Conservation (phyloP, 768 basidiomycete species). For the Podaxis sp. region DNA sequence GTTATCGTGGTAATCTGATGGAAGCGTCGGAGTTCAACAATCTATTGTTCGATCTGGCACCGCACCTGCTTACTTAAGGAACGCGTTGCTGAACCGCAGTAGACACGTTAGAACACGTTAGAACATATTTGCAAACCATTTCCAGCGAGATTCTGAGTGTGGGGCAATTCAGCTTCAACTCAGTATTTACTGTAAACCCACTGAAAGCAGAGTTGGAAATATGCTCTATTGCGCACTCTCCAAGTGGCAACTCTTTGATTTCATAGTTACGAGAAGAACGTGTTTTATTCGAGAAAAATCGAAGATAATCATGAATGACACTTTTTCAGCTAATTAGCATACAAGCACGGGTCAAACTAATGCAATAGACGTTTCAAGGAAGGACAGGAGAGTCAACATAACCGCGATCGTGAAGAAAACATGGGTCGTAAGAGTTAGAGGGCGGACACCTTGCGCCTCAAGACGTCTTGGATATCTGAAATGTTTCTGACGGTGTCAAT, state of each 20-base stretch:
- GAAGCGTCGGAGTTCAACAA: constrained; percentile 6
- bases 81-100: not conserved
- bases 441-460: constrained; percentile 47
- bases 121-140: no score
- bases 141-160: no score
- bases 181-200: no score
- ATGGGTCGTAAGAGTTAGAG: constrained; percentile 9
- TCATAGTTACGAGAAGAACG: no score
- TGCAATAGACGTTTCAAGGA: constrained; percentile 5
- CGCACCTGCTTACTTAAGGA: not conserved
- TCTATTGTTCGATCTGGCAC: not conserved
- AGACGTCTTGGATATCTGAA: constrained; percentile 72
- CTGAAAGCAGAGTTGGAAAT: no score
- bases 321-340: constrained; percentile 2
- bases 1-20: constrained; percentile 15
- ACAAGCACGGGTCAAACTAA: constrained; percentile 10
- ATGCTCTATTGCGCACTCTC: not conserved
- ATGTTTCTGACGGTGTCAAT: constrained; percentile 71
- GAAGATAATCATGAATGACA: constrained; percentile 4
- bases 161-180: no score
- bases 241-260: no score
- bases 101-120: no score
- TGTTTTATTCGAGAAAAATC: not conserved
- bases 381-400: constrained; percentile 6
- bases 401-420: constrained; percentile 6